A percentile compares a stretch with the other conserved stretches of the same genome.
phyloP scores from a whole-genome alignment of 2,329 filamentous ascomycete genomes.

The Diaporthe citrichinensis region DNA sequence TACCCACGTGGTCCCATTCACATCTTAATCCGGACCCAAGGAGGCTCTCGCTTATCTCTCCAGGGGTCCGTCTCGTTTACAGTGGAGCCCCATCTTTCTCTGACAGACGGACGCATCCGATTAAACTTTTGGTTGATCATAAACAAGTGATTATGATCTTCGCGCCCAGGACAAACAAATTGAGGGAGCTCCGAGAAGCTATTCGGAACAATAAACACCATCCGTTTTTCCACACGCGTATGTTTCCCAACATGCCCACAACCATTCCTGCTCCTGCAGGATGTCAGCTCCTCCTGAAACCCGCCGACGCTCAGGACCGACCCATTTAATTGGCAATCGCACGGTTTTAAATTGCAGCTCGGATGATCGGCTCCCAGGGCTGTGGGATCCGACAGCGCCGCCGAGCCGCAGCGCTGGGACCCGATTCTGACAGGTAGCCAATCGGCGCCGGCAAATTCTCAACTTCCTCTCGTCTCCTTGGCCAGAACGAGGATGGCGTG shows the following conservation, averaged over 20 bases:
- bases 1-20: conserved; percentile 22
- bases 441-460: not conserved
- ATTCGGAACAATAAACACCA: not conserved
- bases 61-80: conserved; percentile 27
- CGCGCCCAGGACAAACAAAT: conserved; percentile 1
- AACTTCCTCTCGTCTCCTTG: conserved; percentile 2
- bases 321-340: conserved; percentile 38
- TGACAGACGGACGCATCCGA: conserved; percentile 2
- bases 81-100: conserved; percentile 35
- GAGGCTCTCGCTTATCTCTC: conserved; percentile 19
- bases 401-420: conserved; percentile 31
- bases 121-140: conserved; percentile 17
- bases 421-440: conserved; percentile 19
- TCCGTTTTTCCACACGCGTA: not conserved
- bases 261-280: conserved; percentile 31
- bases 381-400: conserved; percentile 15
- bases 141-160: conserved; percentile 20
- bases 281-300: conserved; percentile 38
- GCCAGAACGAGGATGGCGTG: conserved; percentile 22
- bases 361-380: conserved; percentile 25
- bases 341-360: conserved; percentile 37
- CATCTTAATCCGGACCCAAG: conserved; percentile 18
- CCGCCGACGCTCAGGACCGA: conserved; percentile 20
- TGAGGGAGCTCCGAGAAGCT: not conserved
- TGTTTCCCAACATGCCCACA: not conserved